Conservation (phyloP, 352 stramenopile species). For the Phytophthora idaei region DNA sequence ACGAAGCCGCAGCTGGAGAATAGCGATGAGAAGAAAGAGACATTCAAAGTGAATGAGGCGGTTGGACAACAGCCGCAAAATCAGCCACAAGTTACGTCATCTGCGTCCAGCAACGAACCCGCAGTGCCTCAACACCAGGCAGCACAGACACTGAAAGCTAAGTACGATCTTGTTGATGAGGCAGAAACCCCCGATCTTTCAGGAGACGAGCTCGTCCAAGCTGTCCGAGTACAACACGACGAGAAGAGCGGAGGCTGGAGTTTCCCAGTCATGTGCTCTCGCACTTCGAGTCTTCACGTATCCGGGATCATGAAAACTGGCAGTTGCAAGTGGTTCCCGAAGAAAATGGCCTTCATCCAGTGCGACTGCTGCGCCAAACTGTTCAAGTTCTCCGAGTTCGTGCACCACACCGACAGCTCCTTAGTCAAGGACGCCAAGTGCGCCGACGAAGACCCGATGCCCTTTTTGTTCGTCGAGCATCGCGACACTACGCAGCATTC, state of each 20-base stretch:
- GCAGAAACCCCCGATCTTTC: constrained; percentile 10
- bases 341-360: constrained; percentile 16
- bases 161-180: neutral
- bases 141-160: constrained; percentile 3
- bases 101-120: no score
- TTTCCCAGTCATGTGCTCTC: constrained; percentile 34
- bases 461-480: constrained; percentile 38
- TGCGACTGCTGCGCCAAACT: constrained; percentile 30
- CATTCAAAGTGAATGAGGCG: neutral
- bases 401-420: constrained; percentile 29
- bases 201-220: constrained; percentile 27
- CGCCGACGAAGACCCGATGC: constrained; percentile 22
- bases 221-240: constrained; percentile 23
- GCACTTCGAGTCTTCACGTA: constrained; percentile 20
- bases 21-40: neutral
- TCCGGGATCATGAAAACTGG: constrained; percentile 30
- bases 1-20: neutral
- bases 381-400: constrained; percentile 19
- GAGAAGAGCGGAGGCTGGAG: constrained; percentile 17
- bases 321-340: constrained; percentile 23
- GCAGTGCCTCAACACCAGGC: neutral
- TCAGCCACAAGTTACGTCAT: no score
- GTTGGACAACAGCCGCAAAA: no score
- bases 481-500: constrained; percentile 19
- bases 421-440: constrained; percentile 29